These are phyloP conservation scores for Penicillium fuscoglaucum DNA, from an alignment of 2,329 filamentous ascomycete genomes.

Conservation along the genomic window DNA sequence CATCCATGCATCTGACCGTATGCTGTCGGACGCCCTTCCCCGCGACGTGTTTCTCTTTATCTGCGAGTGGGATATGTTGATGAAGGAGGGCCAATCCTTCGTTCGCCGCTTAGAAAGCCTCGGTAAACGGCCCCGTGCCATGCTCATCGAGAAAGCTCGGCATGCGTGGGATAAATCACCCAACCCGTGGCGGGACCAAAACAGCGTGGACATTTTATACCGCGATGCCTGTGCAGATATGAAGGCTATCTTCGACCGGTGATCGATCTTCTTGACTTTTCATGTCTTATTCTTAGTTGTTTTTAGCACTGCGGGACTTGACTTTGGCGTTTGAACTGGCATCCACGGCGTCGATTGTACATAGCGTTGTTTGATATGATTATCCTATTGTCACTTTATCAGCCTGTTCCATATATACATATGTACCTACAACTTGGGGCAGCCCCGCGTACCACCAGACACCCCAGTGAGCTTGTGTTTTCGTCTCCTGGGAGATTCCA, in stretches of 20 bases:
- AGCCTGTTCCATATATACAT: background rate
- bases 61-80: slow-evolving; percentile 67
- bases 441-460: no score
- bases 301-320: slow-evolving; percentile 6
- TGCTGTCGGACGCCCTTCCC: slow-evolving; percentile 56
- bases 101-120: slow-evolving; percentile 43
- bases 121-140: slow-evolving; percentile 47
- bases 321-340: slow-evolving; percentile 7
- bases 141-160: slow-evolving; percentile 48
- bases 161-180: slow-evolving; percentile 53
- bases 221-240: slow-evolving; percentile 46
- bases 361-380: slow-evolving; percentile 6
- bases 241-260: slow-evolving; percentile 42
- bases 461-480: no score
- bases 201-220: slow-evolving; percentile 45
- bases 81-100: slow-evolving; percentile 57
- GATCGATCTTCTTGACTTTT: slow-evolving; percentile 2
- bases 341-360: slow-evolving; percentile 9
- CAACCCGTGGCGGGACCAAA: slow-evolving; percentile 50
- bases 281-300: slow-evolving; percentile 6
- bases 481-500: no score
- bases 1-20: slow-evolving; percentile 54
- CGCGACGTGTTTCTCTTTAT: slow-evolving; percentile 62
- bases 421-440: background rate
- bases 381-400: background rate